phyloP scores from a whole-genome alignment of 345 rosid species.

The Toxicodendron radicans region DNA sequence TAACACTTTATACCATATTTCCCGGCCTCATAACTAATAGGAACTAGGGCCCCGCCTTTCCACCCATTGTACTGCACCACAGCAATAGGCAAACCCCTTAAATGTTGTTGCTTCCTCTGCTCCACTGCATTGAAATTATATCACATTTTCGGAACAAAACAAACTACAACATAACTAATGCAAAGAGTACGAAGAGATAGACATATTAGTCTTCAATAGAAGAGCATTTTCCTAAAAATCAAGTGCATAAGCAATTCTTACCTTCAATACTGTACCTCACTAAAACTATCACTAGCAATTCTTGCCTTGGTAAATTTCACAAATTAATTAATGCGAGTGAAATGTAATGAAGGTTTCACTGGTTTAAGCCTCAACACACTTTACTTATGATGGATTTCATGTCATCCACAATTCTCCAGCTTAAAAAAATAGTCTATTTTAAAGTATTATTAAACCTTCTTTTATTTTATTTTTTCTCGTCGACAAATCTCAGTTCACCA shows the following conservation, averaged over 20 bases:
- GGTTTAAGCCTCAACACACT: no score
- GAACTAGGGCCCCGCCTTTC: slow-evolving; percentile 95
- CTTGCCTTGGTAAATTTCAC: no score
- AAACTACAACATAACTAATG: slow-evolving; percentile 4
- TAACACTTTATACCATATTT: slow-evolving; percentile 70
- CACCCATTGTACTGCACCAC: slow-evolving; percentile 97
- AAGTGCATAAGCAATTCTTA: no score
- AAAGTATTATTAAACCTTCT: no score
- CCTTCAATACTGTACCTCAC: no score
- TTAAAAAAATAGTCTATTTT: background rate
- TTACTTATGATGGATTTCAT: no score
- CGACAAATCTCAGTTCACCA: no score
- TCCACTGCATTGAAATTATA: slow-evolving; percentile 48
- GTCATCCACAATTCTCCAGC: no score
- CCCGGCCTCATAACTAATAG: slow-evolving; percentile 93
- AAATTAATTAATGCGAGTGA: no score
- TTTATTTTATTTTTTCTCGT: no score
- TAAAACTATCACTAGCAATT: no score
- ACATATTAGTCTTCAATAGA: background rate
- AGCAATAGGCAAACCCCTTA: slow-evolving; percentile 77
- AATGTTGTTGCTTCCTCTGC: slow-evolving; percentile 77
- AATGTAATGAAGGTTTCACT: no score
- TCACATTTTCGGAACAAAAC: background rate
- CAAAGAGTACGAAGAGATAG: background rate
- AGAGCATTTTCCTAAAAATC: background rate